phyloP scores from a whole-genome alignment of 2,329 filamentous ascomycete genomes.

The Aspergillus arachidicola region DNA sequence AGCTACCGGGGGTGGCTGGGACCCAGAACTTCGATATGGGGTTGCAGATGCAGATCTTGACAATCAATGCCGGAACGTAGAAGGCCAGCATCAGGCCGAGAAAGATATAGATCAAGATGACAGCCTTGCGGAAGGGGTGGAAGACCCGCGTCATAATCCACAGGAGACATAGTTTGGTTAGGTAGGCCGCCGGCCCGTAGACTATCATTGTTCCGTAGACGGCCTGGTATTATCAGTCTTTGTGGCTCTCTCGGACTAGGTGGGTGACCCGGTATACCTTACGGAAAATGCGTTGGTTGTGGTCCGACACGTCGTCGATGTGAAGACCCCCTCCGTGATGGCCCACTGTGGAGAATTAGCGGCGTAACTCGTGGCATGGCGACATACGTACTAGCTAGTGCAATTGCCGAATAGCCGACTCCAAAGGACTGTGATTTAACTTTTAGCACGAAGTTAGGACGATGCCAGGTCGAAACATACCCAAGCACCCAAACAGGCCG shows the following conservation, averaged over 20 bases:
- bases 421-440: background rate
- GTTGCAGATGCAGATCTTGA: background rate
- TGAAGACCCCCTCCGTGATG: background rate
- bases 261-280: background rate
- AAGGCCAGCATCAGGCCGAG: background rate
- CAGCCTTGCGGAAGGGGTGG: background rate
- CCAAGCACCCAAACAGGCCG: background rate
- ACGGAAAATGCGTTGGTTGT: background rate
- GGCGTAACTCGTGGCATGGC: background rate
- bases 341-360: background rate
- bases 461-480: background rate
- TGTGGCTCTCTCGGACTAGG: accelerated
- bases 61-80: background rate
- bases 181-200: background rate
- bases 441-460: background rate
- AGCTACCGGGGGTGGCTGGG: background rate
- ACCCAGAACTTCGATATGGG: background rate
- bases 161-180: background rate
- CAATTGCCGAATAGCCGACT: background rate
- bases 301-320: background rate
- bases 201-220: background rate
- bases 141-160: background rate
- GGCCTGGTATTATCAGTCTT: background rate
- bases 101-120: background rate
- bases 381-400: background rate